Evolutionary conservation across 1,139 yeast species (phyloP), one percentile per base, ranked within the genome.

Genomic region (Arxiozyma slooffiae): DNA sequence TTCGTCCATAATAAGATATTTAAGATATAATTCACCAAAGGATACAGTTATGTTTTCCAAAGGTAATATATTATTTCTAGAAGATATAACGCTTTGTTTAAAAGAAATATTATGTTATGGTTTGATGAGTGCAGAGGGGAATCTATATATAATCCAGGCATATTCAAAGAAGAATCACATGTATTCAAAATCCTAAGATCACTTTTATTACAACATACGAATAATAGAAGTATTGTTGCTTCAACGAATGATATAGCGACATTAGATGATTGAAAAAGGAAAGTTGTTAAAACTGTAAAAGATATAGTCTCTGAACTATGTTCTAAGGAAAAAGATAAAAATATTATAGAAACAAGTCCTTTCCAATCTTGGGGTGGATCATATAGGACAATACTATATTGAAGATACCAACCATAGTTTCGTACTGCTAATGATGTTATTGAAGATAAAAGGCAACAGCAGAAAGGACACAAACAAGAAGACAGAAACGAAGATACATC

Each of bases 81-180:
- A 82, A 48, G 97, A 92, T 64, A 72, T 89, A 20, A 70, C 73
- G 1, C 73, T 94, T 55, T 86, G 97, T 66, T 64, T 79, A 34
- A 74, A 74, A 1, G 75, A 72, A 21, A 80, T 87, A 1, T 71
- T 70, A 0, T 85, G 94, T 58, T 97, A 94, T 70, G 97, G 92
- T 0, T 94, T 92, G 21, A 94, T 94, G 98, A 83, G 95, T 44
- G 98, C 98, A 0, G 99, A 94, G 67, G 96, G 96, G 0, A 89
- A 89, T 62, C 71, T 94, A 44, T 86, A 44, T 86, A 84, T 68
- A 94, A 94, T 60, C 98, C 99, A 0, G 97, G 96, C 3, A 80
- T 90, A 0, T 92, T 94, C 64, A 66, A 69, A 48, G 58, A 61
- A 16, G 60, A 94, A 64, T 84, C 96, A 1, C 99, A 94, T 67